Evolutionary conservation across 345 rosid genomes (phyloP).

Genomic region (Odontarrhena argentea): DNA sequence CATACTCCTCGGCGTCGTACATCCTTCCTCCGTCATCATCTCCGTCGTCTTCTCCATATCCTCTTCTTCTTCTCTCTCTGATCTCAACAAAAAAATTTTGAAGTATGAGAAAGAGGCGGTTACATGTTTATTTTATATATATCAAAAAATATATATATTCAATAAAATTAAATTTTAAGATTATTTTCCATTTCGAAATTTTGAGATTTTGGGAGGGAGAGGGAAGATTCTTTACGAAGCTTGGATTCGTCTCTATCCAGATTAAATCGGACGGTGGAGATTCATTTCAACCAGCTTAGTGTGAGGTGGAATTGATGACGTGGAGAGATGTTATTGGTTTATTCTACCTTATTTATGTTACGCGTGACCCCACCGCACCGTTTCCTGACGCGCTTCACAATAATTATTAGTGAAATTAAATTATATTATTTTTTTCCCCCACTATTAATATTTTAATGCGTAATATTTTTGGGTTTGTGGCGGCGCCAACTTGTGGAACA

Average conservation of each 20-base stretch:
- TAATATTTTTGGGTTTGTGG: slow-evolving; percentile 16
- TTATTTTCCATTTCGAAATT: slow-evolving; percentile 18
- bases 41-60: slow-evolving; percentile 36
- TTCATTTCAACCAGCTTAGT: background rate
- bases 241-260: slow-evolving; percentile 17
- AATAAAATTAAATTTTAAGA: background rate
- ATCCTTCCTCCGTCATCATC: slow-evolving; percentile 47
- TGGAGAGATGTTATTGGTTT: slow-evolving; percentile 11
- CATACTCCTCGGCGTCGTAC: slow-evolving; percentile 59
- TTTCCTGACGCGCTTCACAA: slow-evolving; percentile 40
- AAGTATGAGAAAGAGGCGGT: slow-evolving; percentile 37
- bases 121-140: slow-evolving; percentile 29
- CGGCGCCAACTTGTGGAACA: slow-evolving; percentile 43
- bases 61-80: slow-evolving; percentile 16
- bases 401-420: slow-evolving; percentile 26
- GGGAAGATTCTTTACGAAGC: slow-evolving; percentile 34
- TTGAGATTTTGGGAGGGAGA: slow-evolving; percentile 34
- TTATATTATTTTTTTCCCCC: background rate
- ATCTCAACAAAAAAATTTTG: background rate
- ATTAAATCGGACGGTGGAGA: slow-evolving; percentile 34
- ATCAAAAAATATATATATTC: background rate
- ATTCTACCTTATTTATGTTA: slow-evolving; percentile 1
- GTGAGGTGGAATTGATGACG: slow-evolving; percentile 34
- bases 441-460: background rate
- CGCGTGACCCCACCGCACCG: slow-evolving; percentile 38